Evolutionary conservation across 441 rosid genomes (phyloP).

Genomic region (Populus hybrid): DNA sequence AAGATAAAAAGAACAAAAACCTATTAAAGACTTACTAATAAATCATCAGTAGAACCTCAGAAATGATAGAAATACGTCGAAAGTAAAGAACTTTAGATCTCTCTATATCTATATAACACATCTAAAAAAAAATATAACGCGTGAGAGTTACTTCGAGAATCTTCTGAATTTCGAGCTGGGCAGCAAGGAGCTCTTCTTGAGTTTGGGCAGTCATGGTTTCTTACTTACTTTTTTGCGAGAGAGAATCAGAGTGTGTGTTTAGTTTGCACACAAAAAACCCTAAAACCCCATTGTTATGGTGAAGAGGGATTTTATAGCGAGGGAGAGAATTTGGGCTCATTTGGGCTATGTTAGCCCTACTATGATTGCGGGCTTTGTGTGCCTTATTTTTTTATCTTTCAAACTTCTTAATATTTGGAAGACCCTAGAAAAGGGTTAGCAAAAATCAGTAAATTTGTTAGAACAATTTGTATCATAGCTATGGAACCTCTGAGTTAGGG

Average conservation of each 20-base stretch:
- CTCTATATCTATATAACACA: background rate
- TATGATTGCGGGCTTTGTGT: too few species aligned
- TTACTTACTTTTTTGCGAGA: background rate
- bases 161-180: constrained; percentile 68
- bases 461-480: too few species aligned
- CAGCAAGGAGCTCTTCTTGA: constrained; percentile 68
- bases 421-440: too few species aligned
- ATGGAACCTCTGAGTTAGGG: too few species aligned
- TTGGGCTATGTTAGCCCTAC: background rate
- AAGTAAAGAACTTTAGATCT: background rate
- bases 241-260: background rate
- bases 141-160: constrained; percentile 42
- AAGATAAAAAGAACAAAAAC: too few species aligned
- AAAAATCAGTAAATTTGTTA: too few species aligned
- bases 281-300: constrained; percentile 37
- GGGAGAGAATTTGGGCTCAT: background rate
- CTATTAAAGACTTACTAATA: background rate
- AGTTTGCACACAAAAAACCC: constrained; percentile 22
- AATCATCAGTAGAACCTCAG: background rate
- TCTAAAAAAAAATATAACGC: background rate
- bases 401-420: too few species aligned
- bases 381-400: too few species aligned
- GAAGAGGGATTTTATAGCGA: background rate
- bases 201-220: constrained; percentile 59
- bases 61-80: background rate